phyloP scores from a whole-genome alignment of 1,284 basidiomycete species.

The Ganoderma multipileum region DNA sequence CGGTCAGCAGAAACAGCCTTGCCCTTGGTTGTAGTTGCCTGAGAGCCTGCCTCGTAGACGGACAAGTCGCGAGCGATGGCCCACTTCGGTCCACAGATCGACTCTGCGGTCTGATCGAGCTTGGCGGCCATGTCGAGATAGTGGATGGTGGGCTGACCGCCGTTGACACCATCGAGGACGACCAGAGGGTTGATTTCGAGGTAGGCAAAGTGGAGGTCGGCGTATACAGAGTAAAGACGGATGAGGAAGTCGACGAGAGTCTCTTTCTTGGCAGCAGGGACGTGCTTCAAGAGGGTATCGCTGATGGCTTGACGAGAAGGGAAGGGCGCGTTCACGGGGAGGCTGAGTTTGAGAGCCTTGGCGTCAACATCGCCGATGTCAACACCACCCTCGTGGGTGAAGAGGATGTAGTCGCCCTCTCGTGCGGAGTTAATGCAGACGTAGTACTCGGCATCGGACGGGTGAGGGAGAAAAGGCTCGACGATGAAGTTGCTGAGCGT shows the following conservation, averaged over 20 bases:
- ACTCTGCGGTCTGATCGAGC: slow-evolving; percentile 98
- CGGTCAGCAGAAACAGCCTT: slow-evolving; percentile 82
- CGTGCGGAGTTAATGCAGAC: slow-evolving; percentile 97
- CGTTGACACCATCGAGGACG: slow-evolving; percentile 85
- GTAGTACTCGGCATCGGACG: slow-evolving; percentile 95
- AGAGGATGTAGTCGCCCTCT: slow-evolving; percentile 96
- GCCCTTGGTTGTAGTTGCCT: slow-evolving; percentile 51
- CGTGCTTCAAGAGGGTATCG: slow-evolving; percentile 79
- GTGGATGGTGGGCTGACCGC: slow-evolving; percentile 83
- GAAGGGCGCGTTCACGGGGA: slow-evolving; percentile 83
- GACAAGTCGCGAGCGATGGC: slow-evolving; percentile 93
- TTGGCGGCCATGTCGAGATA: slow-evolving; percentile 99
- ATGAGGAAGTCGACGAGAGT: slow-evolving; percentile 93
- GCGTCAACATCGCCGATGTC: slow-evolving; percentile 99
- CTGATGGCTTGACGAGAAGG: slow-evolving; percentile 83
- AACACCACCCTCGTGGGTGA: slow-evolving; percentile 99
- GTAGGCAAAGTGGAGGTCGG: slow-evolving; percentile 98
- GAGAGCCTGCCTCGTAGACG: slow-evolving; percentile 63
- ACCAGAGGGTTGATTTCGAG: slow-evolving; percentile 99
- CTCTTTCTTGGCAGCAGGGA: slow-evolving; percentile 84
- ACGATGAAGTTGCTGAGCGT: slow-evolving; percentile 98
- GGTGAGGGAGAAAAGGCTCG: slow-evolving; percentile 97
- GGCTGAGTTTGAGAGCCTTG: slow-evolving; percentile 91
- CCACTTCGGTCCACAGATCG: slow-evolving; percentile 98
- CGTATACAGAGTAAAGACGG: slow-evolving; percentile 96